These are phyloP conservation scores for Fusarium longipes DNA, from an alignment of 2,329 filamentous ascomycete species.

Conservation along the genomic window DNA sequence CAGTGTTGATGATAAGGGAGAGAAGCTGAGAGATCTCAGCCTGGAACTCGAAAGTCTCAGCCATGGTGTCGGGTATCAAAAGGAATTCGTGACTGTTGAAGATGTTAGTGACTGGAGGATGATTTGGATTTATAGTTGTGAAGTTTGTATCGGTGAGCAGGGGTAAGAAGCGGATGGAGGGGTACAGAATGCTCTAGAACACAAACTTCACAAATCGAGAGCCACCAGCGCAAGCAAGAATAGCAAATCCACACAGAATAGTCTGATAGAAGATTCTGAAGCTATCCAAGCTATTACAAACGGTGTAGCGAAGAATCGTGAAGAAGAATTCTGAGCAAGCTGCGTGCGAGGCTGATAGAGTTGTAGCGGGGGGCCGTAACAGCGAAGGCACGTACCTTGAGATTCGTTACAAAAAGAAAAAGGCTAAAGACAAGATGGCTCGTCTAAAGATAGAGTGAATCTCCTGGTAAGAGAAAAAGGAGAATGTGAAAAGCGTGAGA, in stretches of 20 bases:
- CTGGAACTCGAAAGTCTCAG: slow-evolving; percentile 99
- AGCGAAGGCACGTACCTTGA: slow-evolving; percentile 41
- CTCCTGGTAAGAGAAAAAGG: slow-evolving; percentile 38
- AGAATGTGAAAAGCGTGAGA: slow-evolving; percentile 31
- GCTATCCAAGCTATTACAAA: neutral
- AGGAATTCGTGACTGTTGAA: slow-evolving; percentile 46
- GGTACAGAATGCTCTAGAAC: slow-evolving; percentile 33
- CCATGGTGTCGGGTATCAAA: slow-evolving; percentile 73
- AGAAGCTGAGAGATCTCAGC: slow-evolving; percentile 99
- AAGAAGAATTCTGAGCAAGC: neutral
- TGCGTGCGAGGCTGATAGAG: slow-evolving; percentile 19
- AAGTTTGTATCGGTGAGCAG: slow-evolving; percentile 10
- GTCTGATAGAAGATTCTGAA: neutral
- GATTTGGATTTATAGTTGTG: slow-evolving; percentile 5
- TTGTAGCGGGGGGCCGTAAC: slow-evolving; percentile 8
- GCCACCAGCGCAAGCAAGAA: neutral
- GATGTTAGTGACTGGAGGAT: slow-evolving; percentile 32
- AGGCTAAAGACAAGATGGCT: slow-evolving; percentile 40
- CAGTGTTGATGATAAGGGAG: slow-evolving; percentile 99
- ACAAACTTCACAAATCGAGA: slow-evolving; percentile 2
- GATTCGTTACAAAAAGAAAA: slow-evolving; percentile 43
- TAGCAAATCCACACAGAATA: neutral
- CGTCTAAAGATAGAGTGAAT: slow-evolving; percentile 40
- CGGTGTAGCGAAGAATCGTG: neutral
- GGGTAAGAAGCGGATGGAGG: slow-evolving; percentile 33